Evolutionary conservation across 2,329 filamentous ascomycete genomes (phyloP).

Genomic region (Onygenales sp.): DNA sequence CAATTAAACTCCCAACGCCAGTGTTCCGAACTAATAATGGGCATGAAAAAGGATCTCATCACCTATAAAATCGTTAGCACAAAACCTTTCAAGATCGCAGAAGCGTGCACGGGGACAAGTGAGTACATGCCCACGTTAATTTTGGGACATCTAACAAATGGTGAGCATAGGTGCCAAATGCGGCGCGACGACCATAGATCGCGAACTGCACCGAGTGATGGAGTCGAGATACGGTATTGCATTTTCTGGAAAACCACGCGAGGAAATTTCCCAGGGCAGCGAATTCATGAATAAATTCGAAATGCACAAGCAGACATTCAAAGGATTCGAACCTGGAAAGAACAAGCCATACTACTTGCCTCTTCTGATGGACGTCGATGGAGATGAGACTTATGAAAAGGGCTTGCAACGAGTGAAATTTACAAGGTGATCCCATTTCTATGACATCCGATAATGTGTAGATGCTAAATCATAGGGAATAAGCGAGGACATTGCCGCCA

Average conservation of each 20-base stretch:
- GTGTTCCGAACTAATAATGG: too few species aligned
- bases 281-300: slow-evolving; percentile 22
- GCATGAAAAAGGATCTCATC: slow-evolving; percentile 8
- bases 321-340: too few species aligned
- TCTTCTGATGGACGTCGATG: slow-evolving; percentile 5
- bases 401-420: not conserved
- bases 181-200: slow-evolving; percentile 20
- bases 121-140: not conserved
- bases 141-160: not conserved
- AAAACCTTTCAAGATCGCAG: slow-evolving; percentile 1
- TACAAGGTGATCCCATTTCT: not conserved
- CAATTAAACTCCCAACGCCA: not conserved
- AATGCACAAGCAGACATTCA: slow-evolving; percentile 15
- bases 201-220: slow-evolving; percentile 17
- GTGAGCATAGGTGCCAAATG: slow-evolving; percentile 14
- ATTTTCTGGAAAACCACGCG: slow-evolving; percentile 11
- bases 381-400: not conserved
- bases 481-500: slow-evolving; percentile 6
- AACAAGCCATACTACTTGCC: too few species aligned
- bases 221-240: slow-evolving; percentile 13
- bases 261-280: slow-evolving; percentile 15
- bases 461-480: not conserved
- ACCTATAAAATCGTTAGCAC: slow-evolving; percentile 2
- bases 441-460: not conserved
- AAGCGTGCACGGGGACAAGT: slow-evolving; percentile 7